Evolutionary conservation across 768 basidiomycete genomes (phyloP), one percentile per base, ranked within the genome.

Genomic region (Mycena venus): DNA sequence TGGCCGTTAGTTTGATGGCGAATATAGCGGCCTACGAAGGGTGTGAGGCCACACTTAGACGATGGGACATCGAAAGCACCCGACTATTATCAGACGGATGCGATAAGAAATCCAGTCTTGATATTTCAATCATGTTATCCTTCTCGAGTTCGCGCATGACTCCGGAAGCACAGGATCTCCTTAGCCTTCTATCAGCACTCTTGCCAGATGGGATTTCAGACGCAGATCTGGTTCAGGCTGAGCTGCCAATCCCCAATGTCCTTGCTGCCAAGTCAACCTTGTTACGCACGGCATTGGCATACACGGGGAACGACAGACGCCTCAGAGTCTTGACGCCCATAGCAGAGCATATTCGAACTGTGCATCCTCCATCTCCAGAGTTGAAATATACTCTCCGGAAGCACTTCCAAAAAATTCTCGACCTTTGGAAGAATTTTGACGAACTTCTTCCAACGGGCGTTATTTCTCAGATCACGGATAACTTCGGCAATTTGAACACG

Each of bases 141-240:
- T 11, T 74, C 6, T 62, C 59, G 0, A 66, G 73, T 21, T 19
- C 73, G 1, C 61, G 73, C 6, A 64, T 74, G 60, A 55, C 27
- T 11, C 15, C 36, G 7, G 61, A 55, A 3, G 72, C 72, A 0
- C 49, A 61, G 8, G 29, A 73, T 10, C 38, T 69, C 0, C 29
- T 62, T 0, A 62, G 59, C 32, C 34, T 73, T 23, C 60, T 73
- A 9, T 68, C 73, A 10, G 12, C 65, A 11, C 62, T n/a, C n/a
- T n/a, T 74, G 4, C 67, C 67, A 12, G 72, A 73, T 25, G 73
- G 67, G 10, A 29, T 74, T 3, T 53, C 68, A 0, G 73, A 74
- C 11, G 53, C 36, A 3, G 68, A 74, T 23, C 34, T 74, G 0
- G 34, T 51, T 4, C 55, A 59, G 7, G 49, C 51, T 55, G 8